Conservation (phyloP, 2,329 filamentous ascomycete species). For the Botrytis squamosa region DNA sequence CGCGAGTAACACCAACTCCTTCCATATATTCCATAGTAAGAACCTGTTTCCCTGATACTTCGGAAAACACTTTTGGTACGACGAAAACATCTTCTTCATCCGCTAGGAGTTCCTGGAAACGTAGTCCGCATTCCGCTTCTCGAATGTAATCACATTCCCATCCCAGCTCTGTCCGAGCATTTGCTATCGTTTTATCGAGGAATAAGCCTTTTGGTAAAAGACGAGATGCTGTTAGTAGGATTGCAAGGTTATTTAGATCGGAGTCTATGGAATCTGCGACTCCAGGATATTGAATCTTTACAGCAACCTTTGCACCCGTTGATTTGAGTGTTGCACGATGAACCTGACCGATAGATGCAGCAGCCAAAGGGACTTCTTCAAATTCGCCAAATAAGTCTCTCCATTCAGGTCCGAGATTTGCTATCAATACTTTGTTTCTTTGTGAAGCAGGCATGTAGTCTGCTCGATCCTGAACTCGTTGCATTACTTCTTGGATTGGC, state of each 20-base stretch:
- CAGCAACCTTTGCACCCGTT: constrained; percentile 74
- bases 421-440: constrained; percentile 75
- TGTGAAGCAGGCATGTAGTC: constrained; percentile 98
- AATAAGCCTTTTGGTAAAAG: constrained; percentile 90
- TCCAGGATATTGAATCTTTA: constrained; percentile 97
- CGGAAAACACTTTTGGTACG: constrained; percentile 73
- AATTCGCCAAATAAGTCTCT: constrained; percentile 79
- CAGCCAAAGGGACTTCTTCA: constrained; percentile 88
- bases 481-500: constrained; percentile 83
- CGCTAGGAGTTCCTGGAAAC: constrained; percentile 75
- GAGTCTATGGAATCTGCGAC: constrained; percentile 96
- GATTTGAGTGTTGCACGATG: constrained; percentile 79
- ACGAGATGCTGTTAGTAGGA: constrained; percentile 86
- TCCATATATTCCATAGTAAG: constrained; percentile 91
- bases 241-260: constrained; percentile 87
- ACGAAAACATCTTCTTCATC: constrained; percentile 72
- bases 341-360: constrained; percentile 95
- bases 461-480: constrained; percentile 91
- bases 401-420: constrained; percentile 83
- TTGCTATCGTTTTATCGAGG: constrained; percentile 95
- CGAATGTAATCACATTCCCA: constrained; percentile 97
- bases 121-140: constrained; percentile 76
- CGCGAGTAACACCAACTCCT: constrained; percentile 80
- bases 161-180: constrained; percentile 83
- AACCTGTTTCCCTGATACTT: constrained; percentile 82